Conservation (phyloP, 2,329 filamentous ascomycete genomes). For the Tolypocladium tropicale region DNA sequence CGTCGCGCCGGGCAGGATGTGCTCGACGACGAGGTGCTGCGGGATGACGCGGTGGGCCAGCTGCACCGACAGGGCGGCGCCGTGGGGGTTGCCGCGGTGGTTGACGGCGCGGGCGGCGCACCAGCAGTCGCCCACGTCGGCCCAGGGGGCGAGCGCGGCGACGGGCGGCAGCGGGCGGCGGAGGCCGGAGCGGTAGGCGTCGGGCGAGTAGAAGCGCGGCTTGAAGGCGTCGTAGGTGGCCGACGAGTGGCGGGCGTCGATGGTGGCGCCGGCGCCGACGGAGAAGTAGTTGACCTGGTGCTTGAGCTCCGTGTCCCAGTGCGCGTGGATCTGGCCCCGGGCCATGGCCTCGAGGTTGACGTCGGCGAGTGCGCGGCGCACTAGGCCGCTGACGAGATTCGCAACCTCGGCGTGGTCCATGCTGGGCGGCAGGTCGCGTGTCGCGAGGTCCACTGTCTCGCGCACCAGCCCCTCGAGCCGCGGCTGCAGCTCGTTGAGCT, state of each 20-base stretch:
- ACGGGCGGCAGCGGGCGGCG: constrained; percentile 23
- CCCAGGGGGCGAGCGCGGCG: constrained; percentile 58
- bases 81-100: constrained; percentile 32
- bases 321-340: constrained; percentile 32
- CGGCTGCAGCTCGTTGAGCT: constrained; percentile 27
- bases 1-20: constrained; percentile 53
- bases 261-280: constrained; percentile 50
- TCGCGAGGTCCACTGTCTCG: constrained; percentile 17
- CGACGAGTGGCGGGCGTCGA: constrained; percentile 53
- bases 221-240: constrained; percentile 34
- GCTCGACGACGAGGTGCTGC: constrained; percentile 61
- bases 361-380: constrained; percentile 33
- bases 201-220: constrained; percentile 5
- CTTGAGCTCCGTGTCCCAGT: constrained; percentile 32
- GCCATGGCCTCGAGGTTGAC: constrained; percentile 37
- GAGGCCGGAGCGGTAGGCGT: constrained; percentile 10
- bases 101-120: constrained; percentile 48
- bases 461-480: constrained; percentile 22
- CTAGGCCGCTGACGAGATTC: constrained; percentile 26
- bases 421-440: constrained; percentile 13
- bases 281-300: constrained; percentile 66
- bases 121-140: constrained; percentile 80
- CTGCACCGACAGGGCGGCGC: constrained; percentile 55
- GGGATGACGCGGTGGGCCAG: constrained; percentile 50
- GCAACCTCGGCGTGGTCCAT: constrained; percentile 31